phyloP scores from a whole-genome alignment of 257 asterid genomes.

The Linaria vulgaris region DNA sequence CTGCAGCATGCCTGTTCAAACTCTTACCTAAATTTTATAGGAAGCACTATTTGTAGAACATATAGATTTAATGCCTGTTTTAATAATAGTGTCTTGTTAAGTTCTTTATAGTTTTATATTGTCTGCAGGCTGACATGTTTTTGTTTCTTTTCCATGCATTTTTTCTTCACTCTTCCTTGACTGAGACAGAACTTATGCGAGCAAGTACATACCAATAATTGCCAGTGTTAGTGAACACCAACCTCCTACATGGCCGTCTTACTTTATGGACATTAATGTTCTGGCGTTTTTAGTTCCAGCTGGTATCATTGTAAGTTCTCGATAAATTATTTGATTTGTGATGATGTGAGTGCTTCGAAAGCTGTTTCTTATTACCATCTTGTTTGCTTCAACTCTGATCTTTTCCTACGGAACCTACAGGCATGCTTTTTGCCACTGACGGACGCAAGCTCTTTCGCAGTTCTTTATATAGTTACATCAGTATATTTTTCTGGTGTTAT shows the following conservation, averaged over 20 bases:
- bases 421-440: conserved; percentile 97
- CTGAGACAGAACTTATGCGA: conserved; percentile 88
- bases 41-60: conserved; percentile 2
- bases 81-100: conserved; percentile 14
- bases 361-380: conserved; percentile 14
- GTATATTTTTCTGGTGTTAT: conserved; percentile 98
- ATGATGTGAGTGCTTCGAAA: conserved; percentile 2
- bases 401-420: conserved; percentile 45
- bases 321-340: conserved; percentile 6
- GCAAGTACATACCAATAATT: conserved; percentile 98
- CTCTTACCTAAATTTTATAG: background rate
- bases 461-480: conserved; percentile 94
- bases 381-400: conserved; percentile 17
- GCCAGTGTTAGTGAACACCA: conserved; percentile 99
- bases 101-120: conserved; percentile 2
- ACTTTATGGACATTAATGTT: conserved; percentile 96
- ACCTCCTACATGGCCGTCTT: conserved; percentile 99
- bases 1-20: no score
- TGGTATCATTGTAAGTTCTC: conserved; percentile 85
- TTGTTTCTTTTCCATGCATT: conserved; percentile 3
- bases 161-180: conserved; percentile 24
- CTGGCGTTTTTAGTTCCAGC: conserved; percentile 99
- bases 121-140: conserved; percentile 28
- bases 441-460: conserved; percentile 95
- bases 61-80: conserved; percentile 8